Evolutionary conservation across 768 basidiomycete genomes (phyloP), one percentile per base, ranked within the genome.

Genomic region (Lentinula boryana): DNA sequence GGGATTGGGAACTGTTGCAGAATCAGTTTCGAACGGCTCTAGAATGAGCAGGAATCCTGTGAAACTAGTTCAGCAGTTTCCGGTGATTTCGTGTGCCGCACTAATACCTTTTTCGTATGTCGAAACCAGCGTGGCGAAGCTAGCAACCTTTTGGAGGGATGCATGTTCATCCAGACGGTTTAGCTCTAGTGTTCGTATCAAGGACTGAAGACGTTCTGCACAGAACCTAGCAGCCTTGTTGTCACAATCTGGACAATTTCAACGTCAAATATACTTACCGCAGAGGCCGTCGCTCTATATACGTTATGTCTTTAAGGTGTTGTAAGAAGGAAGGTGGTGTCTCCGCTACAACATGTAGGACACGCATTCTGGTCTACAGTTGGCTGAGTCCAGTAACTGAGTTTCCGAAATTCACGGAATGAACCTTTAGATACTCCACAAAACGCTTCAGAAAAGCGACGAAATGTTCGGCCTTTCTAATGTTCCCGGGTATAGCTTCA

Each of bases 311-410:
- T 74, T 97, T 98, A 51, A 99, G 80, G 74, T 99, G 97, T 68
- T 98, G 96, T 44, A 99, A 75, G 73, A 99, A 99, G 1, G 96
- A 98, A 31, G 91, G 77, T 0, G 97, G 97, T 1, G 97, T 99
- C 74, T 99, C 97, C 16, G 97, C 97, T 13, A 99, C 97, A 62
- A 99, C 97, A 70, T 98, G 97, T 31, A 98, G 77, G n/a, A 99
- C 97, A 54, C 97, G 87, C 96, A 98, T 98, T 58, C 97, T 84
- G 16, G 96, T 98, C 95, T 98, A 66, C 18, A 23, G 6, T 33
- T 31, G 44, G 13, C 57, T 57, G 43, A 60, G 48, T 52, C 13
- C 32, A 35, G 12, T 23, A 46, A 15, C 18, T 18, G 18, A 50
- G 2, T 5, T 38, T 15, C 16, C 53, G 50, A 49, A n/a, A 15